Conservation (phyloP, 768 basidiomycete species). For the Hirschioporus abietinus region DNA sequence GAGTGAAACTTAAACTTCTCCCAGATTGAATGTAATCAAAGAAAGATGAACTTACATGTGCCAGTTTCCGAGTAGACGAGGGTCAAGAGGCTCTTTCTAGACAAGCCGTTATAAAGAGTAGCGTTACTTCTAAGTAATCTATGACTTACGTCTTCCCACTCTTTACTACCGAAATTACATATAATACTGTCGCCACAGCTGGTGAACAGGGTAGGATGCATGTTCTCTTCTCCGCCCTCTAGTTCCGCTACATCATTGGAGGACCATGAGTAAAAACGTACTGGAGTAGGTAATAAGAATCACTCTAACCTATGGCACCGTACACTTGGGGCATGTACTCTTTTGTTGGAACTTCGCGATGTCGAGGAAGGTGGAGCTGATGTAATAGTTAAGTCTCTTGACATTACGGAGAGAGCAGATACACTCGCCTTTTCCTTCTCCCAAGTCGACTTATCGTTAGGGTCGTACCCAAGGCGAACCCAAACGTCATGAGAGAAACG, state of each 20-base stretch:
- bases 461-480: slow-evolving; percentile 46
- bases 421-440: slow-evolving; percentile 30
- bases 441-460: slow-evolving; percentile 53
- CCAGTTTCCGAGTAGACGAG: slow-evolving; percentile 53
- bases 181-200: slow-evolving; percentile 30
- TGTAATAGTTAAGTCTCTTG: not conserved
- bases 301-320: slow-evolving; percentile 18
- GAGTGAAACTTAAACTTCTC: not conserved
- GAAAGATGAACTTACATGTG: slow-evolving; percentile 48
- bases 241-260: slow-evolving; percentile 24
- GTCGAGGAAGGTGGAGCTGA: slow-evolving; percentile 28
- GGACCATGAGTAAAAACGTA: not conserved
- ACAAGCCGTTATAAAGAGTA: not conserved
- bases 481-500: slow-evolving; percentile 48
- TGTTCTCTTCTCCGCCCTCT: slow-evolving; percentile 29
- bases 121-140: not conserved
- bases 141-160: slow-evolving; percentile 20
- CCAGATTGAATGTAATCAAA: not conserved
- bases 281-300: not conserved
- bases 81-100: slow-evolving; percentile 24
- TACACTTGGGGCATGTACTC: slow-evolving; percentile 25
- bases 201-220: slow-evolving; percentile 23
- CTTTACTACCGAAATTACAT: slow-evolving; percentile 29
- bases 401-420: not conserved
- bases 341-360: slow-evolving; percentile 19